Evolutionary conservation across 768 basidiomycete genomes (phyloP), one percentile per base, ranked within the genome.

Genomic region (Lactarius psammicola): DNA sequence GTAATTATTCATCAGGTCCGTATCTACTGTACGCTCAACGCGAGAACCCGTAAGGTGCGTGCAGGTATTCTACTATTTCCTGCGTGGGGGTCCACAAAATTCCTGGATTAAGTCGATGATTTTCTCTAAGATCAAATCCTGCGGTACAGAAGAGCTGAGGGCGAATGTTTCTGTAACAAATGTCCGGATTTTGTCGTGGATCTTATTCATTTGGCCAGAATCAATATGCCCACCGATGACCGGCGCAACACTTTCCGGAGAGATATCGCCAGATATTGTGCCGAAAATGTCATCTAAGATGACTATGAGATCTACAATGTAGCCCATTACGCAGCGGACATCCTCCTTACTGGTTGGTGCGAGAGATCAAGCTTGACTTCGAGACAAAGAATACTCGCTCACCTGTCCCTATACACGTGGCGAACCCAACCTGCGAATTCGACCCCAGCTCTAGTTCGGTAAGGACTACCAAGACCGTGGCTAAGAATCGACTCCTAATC

Each of bases 241-340:
- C 42, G n/a, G 15, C 31, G 3, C 36, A n/a, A 42, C 30, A 1
- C 26, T 18, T n/a, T 13, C 13, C 15, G 0, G 10, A 10, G 63
- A 64, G 23, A 54, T 51, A 20, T 31, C 31, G 23, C n/a, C 40
- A 11, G 28, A n/a, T 36, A 18, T 9, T 44, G 20, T 10, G 44
- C 20, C 6, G 26, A 54, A 64, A 46, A 53, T 23, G 23, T 0
- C 13, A 28, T 60, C 18, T 1, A 55, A 38, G 31, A 65, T 36
- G 2, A 65, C 40, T 0, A 40, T 60, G 33, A 65, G 64, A 26
- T 60, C 31, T 46, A 65, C 59, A 44, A 65, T 60, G 42, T 65
- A 60, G 38, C 51, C 64, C 59, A 60, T 55, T 15, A 65, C 20
- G 40, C 60, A 62, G 34, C 28, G n/a, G 2, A 62, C 34, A 20